phyloP scores from a whole-genome alignment of 306 rosid genomes.

The Senna tora region DNA sequence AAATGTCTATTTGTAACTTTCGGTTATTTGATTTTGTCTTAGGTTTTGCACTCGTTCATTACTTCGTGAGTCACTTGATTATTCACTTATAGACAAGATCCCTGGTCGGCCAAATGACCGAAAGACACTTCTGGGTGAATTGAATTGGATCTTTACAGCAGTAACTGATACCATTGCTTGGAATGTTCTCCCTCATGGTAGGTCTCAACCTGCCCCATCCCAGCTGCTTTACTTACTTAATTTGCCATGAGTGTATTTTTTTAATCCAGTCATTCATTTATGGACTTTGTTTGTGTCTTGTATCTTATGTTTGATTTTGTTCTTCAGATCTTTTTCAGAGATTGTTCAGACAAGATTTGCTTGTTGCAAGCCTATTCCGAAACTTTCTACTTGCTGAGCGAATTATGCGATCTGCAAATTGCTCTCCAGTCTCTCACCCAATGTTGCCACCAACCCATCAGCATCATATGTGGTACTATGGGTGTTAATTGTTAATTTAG shows the following conservation, averaged over 20 bases:
- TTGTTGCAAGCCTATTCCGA: constrained; percentile 94
- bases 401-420: constrained; percentile 98
- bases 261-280: constrained; percentile 22
- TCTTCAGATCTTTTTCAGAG: constrained; percentile 94
- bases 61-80: constrained; percentile 75
- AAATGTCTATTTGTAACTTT: constrained; percentile 17
- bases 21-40: constrained; percentile 36
- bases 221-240: constrained; percentile 4
- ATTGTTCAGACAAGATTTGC: constrained; percentile 94
- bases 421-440: constrained; percentile 95
- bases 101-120: constrained; percentile 99
- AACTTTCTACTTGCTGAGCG: constrained; percentile 98
- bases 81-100: constrained; percentile 87
- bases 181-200: constrained; percentile 99
- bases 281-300: constrained; percentile 28
- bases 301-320: constrained; percentile 34
- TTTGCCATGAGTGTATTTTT: not conserved
- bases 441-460: constrained; percentile 93
- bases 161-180: constrained; percentile 99
- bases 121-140: constrained; percentile 93
- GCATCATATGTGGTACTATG: constrained; percentile 97
- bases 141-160: constrained; percentile 99
- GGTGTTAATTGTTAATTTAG: constrained; percentile 37
- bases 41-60: constrained; percentile 95
- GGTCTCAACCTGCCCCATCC: constrained; percentile 26